Evolutionary conservation across 176 grass and related monocot genomes (phyloP), one percentile per base, ranked within the genome.

Genomic region (Bonia amplexicaulis): DNA sequence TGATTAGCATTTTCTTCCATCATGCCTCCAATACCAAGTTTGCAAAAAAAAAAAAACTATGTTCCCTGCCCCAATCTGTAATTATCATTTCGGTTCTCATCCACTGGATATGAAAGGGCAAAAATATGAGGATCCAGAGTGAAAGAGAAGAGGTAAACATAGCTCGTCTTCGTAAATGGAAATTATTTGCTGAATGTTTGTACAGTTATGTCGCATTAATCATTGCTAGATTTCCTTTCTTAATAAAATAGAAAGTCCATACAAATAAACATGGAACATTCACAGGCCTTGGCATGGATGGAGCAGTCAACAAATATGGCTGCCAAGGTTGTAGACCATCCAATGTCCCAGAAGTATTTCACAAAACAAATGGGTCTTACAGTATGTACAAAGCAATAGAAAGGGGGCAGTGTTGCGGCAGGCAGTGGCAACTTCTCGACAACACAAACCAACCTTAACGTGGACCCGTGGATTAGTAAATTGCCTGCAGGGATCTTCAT

Each of bases 251-350:
- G 75, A 91, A 93, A 80, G 70, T 84, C 82, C 93, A 88, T 96
- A 96, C 94, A 93, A 94, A 74, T 91, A 90, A 94, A 97, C 80
- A 92, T 90, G 90, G 87, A 92, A 80, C 88, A 87, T 89, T 92
- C 69, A 83, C 80, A 85, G n/a, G 78, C 88, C 88, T 69, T 69
- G 92, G 83, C 79, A n/a, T n/a, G n/a, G n/a, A 87, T 89, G 91
- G 63, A 70, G 73, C 62, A 75, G 88, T 91, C 82, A 90, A 94
- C 86, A 97, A 97, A 85, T 86, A 91, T 89, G 87, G 46, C 92
- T 84, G 85, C 87, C 94, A 92, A 74, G 85, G 79, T 84, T 87
- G 86, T 71, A 86, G n/a, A n/a, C n/a, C n/a, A n/a, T n/a, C n/a
- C n/a, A n/a, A n/a, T n/a, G n/a, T n/a, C n/a, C n/a, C n/a, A n/a